Percentiles rank a stretch among this genome's conserved stretches.
Conservation (phyloP, 2,329 filamentous ascomycete genomes). For the Xylariaceae sp. region DNA sequence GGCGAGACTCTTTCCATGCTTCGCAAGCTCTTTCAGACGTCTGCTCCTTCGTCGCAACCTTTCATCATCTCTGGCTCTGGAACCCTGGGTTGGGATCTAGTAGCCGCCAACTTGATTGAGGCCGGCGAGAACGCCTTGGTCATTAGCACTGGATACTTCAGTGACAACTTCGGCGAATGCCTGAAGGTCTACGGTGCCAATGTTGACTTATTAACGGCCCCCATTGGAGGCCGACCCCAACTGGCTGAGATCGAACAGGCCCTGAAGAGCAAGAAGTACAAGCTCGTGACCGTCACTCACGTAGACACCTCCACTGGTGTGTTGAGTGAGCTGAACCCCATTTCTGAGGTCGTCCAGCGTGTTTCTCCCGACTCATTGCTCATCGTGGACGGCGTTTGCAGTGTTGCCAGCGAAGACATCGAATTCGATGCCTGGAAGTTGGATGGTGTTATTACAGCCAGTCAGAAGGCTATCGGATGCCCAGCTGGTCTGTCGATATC, state of each 20-base stretch:
- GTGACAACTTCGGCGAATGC: slow-evolving; percentile 89
- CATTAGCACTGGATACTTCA: slow-evolving; percentile 95
- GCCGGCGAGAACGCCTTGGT: slow-evolving; percentile 86
- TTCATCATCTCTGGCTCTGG: slow-evolving; percentile 93
- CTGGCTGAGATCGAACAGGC: slow-evolving; percentile 84
- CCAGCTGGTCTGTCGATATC: slow-evolving; percentile 91
- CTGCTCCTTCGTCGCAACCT: slow-evolving; percentile 74
- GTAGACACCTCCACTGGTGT: slow-evolving; percentile 97
- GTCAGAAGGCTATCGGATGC: slow-evolving; percentile 94
- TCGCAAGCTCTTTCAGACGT: slow-evolving; percentile 90
- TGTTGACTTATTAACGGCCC: slow-evolving; percentile 82
- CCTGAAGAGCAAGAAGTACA: slow-evolving; percentile 86
- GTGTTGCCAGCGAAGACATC: slow-evolving; percentile 92
- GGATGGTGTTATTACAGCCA: slow-evolving; percentile 88
- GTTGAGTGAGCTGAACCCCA: slow-evolving; percentile 78
- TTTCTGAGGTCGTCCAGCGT: slow-evolving; percentile 75
- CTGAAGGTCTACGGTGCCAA: slow-evolving; percentile 86
- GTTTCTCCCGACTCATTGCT: slow-evolving; percentile 89
- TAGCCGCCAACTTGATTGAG: slow-evolving; percentile 89
- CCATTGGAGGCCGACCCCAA: slow-evolving; percentile 82
- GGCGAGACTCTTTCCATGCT: slow-evolving; percentile 84
- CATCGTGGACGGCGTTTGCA: slow-evolving; percentile 94
- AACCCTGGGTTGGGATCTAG: slow-evolving; percentile 93
- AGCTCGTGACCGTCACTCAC: slow-evolving; percentile 90
- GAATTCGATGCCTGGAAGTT: slow-evolving; percentile 92